Evolutionary conservation across 169 alveolate genomes (phyloP), one percentile per base, ranked within the genome.

Genomic region (Nephromyces sp.): DNA sequence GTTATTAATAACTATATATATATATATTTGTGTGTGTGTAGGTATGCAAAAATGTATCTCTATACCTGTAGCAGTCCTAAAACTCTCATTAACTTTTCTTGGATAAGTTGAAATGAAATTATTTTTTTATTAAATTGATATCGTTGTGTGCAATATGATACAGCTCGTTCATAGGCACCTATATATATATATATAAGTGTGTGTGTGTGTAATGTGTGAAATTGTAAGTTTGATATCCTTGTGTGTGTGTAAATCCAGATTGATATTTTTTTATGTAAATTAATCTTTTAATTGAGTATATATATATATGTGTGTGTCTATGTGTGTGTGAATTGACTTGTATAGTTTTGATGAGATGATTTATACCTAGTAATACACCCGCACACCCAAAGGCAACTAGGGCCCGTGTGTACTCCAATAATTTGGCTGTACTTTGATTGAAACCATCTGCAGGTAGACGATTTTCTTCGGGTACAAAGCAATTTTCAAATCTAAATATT

Each of bases 141-240:
- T 68, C 93, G 81, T 28, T 79, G 52, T 8, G 81, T 72, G 28
- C 84, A 61, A 65, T 86, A 86, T 35, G 68, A 68, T 32, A 81
- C 32, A 21, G 88, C 84, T 25, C 75, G 57, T 5, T 90, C 93
- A 69, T 75, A 83, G 0, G 90, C 91, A 0, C 95, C 95, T 63
- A 79, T 77, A 6, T 8, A 43, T n/a, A n/a, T n/a, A n/a, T n/a
- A n/a, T n/a, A n/a, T n/a, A n/a, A n/a, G n/a, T n/a, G n/a, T n/a
- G n/a, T n/a, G n/a, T n/a, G n/a, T n/a, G n/a, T n/a, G n/a, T n/a
- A 15, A n/a, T 43, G 57, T 43, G 57, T 43, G n/a, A 43, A 43
- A 15, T 15, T n/a, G 57, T n/a, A n/a, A n/a, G n/a, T n/a, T n/a
- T n/a, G n/a, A n/a, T 43, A 43, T n/a, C n/a, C n/a, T n/a, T n/a